phyloP scores from a whole-genome alignment of 495 filamentous ascomycete species.

The Penicillium cataractarum region DNA sequence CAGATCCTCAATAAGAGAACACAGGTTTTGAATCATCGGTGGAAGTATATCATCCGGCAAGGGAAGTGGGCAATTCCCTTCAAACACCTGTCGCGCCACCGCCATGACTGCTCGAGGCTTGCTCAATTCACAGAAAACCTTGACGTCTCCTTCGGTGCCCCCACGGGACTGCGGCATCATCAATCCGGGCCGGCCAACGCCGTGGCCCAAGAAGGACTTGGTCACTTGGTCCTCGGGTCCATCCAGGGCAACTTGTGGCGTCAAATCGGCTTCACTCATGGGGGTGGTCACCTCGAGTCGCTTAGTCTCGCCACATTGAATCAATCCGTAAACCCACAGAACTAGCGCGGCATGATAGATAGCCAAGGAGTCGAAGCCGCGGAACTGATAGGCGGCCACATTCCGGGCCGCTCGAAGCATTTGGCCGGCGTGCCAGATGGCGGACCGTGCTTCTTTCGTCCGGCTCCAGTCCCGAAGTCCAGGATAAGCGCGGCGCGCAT shows the following conservation, averaged over 20 bases:
- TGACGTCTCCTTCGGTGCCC: neutral
- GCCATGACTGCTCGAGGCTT: constrained; percentile 47
- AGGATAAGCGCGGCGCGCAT: constrained; percentile 54
- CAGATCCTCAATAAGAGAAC: constrained; percentile 55
- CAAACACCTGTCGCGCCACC: constrained; percentile 49
- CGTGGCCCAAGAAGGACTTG: constrained; percentile 41
- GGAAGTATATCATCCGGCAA: constrained; percentile 32
- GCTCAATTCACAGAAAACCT: constrained; percentile 22
- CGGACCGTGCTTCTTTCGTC: constrained; percentile 50
- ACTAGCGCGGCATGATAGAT: constrained; percentile 59
- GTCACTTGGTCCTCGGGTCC: constrained; percentile 32
- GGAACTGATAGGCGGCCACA: constrained; percentile 48
- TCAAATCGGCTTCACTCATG: constrained; percentile 24
- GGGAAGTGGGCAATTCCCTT: constrained; percentile 43
- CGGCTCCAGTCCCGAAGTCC: constrained; percentile 54
- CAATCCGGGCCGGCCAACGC: constrained; percentile 34
- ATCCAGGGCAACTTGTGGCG: constrained; percentile 32
- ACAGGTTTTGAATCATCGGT: constrained; percentile 56
- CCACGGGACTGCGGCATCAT: constrained; percentile 28
- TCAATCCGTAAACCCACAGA: constrained; percentile 59
- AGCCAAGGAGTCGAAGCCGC: constrained; percentile 59
- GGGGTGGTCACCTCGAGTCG: constrained; percentile 7
- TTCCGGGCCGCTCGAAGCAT: constrained; percentile 53
- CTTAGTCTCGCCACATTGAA: constrained; percentile 28
- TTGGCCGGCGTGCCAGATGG: constrained; percentile 64